Percentiles rank a stretch among this genome's conserved stretches.
phyloP scores from a whole-genome alignment of 495 filamentous ascomycete genomes.

The Podospora comata region DNA sequence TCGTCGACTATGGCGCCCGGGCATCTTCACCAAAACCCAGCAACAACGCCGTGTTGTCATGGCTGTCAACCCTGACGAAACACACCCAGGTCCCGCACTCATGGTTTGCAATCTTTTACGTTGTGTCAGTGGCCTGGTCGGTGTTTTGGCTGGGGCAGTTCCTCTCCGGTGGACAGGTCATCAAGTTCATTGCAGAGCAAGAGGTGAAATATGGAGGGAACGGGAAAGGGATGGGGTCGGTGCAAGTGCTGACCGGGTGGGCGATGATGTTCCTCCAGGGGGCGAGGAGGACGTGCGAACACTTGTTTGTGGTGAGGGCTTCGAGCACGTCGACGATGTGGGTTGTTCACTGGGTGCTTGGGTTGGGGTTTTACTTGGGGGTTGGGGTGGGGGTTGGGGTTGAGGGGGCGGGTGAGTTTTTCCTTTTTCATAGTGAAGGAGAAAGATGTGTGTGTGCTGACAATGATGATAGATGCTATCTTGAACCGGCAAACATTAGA shows the following conservation, averaged over 20 bases:
- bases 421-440: conserved; percentile 19
- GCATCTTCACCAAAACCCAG: conserved; percentile 13
- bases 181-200: conserved; percentile 41
- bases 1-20: conserved; percentile 53
- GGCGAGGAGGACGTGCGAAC: conserved; percentile 70
- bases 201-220: conserved; percentile 22
- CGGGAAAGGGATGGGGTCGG: conserved; percentile 52
- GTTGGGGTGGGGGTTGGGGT: conserved; percentile 79
- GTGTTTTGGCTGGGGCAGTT: conserved; percentile 75
- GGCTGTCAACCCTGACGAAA: conserved; percentile 34
- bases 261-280: conserved; percentile 71
- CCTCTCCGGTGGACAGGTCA: conserved; percentile 50
- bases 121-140: conserved; percentile 64
- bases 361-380: conserved; percentile 70
- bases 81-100: conserved; percentile 67
- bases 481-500: conserved; percentile 29
- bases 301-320: conserved; percentile 56
- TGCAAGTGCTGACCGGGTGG: conserved; percentile 68
- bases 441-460: background rate
- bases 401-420: conserved; percentile 67
- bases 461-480: conserved; percentile 26
- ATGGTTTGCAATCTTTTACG: conserved; percentile 88
- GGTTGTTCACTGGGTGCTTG: conserved; percentile 75
- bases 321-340: conserved; percentile 67
- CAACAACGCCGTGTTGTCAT: conserved; percentile 24